Evolutionary conservation across 2,329 filamentous ascomycete species (phyloP), one percentile per base, ranked within the genome.

Genomic region (Penicillium hesseltinei): DNA sequence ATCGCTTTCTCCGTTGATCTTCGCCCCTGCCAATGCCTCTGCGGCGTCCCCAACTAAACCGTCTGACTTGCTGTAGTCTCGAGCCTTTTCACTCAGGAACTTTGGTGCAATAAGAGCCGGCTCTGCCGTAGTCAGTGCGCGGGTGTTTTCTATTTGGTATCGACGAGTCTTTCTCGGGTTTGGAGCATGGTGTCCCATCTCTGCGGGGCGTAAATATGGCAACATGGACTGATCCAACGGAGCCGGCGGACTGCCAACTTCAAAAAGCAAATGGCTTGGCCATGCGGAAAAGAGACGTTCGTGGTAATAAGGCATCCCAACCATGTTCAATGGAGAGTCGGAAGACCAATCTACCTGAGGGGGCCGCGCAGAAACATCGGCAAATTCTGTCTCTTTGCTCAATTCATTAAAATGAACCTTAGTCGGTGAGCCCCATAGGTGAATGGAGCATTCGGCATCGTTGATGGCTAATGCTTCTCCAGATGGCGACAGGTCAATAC

Each of bases 271-370:
- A 69, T 93, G 90, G 58, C 86, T 87, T 40, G 94, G 92, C 91
- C 93, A 97, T 38, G 90, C 88, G 3, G 94, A 99, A 38, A 96
- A 81, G 11, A 99, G 82, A 15, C 84, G 81, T 60, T 97, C 93
- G 60, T 92, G 86, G 73, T 99, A 99, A 73, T 92, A 95, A 1
- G 94, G 93, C 83, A 99, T 88, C 11, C 94, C 95, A 51, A 97
- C 81, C 35, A 87, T 84, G 74, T 88, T 97, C 42, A 99, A 72
- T 0, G 94, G 92, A 81, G 86, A 87, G 43, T 96, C 89, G 21
- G 80, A 73, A 33, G 83, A 85, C 85, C 89, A 91, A 57, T 91
- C 88, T 50, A 91, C 80, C 0, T 81, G 75, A 3, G 83, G 81
- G 15, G 85, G 81, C 46, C 86, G 82, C n/a, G 85, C 80, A 56